These are phyloP conservation scores for Mangifera indica DNA, from an alignment of 345 rosid genomes.

Conservation along the genomic window DNA sequence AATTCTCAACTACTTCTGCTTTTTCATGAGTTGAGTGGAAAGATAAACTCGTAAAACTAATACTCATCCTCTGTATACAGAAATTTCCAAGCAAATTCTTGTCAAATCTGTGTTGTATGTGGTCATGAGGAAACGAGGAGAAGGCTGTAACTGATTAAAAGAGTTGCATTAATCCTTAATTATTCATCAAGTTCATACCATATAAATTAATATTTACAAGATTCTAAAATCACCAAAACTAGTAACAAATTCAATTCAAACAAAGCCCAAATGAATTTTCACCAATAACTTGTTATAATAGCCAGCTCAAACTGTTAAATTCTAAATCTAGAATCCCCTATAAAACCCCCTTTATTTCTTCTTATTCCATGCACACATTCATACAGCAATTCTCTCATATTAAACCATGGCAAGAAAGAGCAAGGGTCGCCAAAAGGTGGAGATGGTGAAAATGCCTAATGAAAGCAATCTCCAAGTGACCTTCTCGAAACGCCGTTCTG, in stretches of 20 bases:
- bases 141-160: not conserved
- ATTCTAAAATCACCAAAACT: conserved; percentile 16
- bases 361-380: not conserved
- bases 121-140: not conserved
- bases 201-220: not conserved
- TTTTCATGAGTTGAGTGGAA: not conserved
- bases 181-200: conserved; percentile 10
- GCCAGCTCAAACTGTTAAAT: conserved; percentile 10
- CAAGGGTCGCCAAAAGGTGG: conserved; percentile 38
- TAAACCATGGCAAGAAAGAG: conserved; percentile 27
- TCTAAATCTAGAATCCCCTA: not conserved
- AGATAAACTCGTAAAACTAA: not conserved
- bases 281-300: not conserved
- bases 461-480: conserved; percentile 38
- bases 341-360: not conserved
- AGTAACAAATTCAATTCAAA: conserved; percentile 18
- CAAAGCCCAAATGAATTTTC: not conserved
- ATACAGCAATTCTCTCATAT: not conserved
- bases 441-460: conserved; percentile 36
- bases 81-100: not conserved
- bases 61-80: not conserved
- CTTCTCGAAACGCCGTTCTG: conserved; percentile 39
- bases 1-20: no score
- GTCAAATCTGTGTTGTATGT: not conserved
- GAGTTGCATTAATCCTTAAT: not conserved